These are phyloP conservation scores for Chlorokybus atmophyticus DNA, from an alignment of 139 green algal genomes.

Conservation along the genomic window DNA sequence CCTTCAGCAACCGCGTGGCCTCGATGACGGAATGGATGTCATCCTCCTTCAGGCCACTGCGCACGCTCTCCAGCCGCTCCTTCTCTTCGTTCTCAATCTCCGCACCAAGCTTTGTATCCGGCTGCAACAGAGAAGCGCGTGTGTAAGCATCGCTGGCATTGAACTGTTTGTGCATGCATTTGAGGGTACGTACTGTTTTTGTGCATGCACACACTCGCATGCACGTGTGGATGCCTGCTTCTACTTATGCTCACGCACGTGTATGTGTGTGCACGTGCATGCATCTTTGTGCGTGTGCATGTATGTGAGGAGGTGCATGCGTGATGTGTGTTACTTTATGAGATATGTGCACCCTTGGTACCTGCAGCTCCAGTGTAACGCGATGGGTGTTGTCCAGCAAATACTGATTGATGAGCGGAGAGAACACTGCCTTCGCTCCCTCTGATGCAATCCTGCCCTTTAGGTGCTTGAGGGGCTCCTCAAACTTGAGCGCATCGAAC, in stretches of 20 bases:
- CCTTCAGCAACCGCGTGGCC: slow-evolving; percentile 66
- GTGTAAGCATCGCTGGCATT: not conserved
- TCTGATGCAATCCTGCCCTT: slow-evolving; percentile 61
- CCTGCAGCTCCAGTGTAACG: slow-evolving; percentile 62
- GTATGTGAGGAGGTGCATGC: not conserved
- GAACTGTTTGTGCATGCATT: not conserved
- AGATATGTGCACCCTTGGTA: no score
- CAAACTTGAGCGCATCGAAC: slow-evolving; percentile 78
- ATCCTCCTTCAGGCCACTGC: slow-evolving; percentile 35
- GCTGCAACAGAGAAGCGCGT: slow-evolving; percentile 14
- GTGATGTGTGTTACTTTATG: no score
- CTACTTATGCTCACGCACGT: no score
- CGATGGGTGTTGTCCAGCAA: slow-evolving; percentile 81
- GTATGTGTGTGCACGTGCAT: no score
- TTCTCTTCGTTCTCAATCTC: slow-evolving; percentile 60
- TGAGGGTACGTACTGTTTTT: no score
- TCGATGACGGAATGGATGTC: slow-evolving; percentile 47
- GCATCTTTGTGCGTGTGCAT: no score
- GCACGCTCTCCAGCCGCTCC: slow-evolving; percentile 34
- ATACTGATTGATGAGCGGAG: slow-evolving; percentile 72
- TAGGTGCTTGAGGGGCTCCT: slow-evolving; percentile 66
- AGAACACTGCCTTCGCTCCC: slow-evolving; percentile 76
- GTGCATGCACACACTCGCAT: no score
- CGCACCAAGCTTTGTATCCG: slow-evolving; percentile 21
- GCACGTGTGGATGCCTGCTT: no score